Evolutionary conservation across 495 filamentous ascomycete species (phyloP), one percentile per base, ranked within the genome.

Genomic region (Margaritispora aquatica): DNA sequence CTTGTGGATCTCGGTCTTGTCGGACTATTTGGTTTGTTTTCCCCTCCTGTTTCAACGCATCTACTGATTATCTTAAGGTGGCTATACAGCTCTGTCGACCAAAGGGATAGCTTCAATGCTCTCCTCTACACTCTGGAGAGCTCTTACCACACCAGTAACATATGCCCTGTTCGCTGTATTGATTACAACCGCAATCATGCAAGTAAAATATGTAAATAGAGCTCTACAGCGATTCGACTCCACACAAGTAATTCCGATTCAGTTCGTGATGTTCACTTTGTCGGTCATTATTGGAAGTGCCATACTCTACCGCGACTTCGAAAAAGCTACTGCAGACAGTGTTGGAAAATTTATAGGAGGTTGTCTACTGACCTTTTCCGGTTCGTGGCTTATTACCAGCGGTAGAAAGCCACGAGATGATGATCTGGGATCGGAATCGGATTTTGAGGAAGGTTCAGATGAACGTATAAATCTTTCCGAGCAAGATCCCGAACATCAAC

Each of bases 51-150:
- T 51, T 19, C 26, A 17, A 36, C 44, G 19, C 26, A 36, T 59
- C 68, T 68, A 69, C 76, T 75, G 46, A 75, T 62, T 7, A 11
- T 13, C 26, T 41, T 41, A 56, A 92, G 90, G 92, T 54, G 94
- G 89, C 55, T 98, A 97, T 73, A 98, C 94, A 10, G 94, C 89
- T 36, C 80, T 98, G 13, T 90, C 93, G 5, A 98, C 94, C 34
- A 98, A 97, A 70, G 94, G 94, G 58, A 89, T 98, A 19, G 92
- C 94, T 2, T 97, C 94, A 0, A 84, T 98, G 69, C 80, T 98
- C 44, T 96, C 93, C 2, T 90, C 88, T 24, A 94, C 87, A 1
- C 79, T 96, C 20, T 90, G 91, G 78, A 85, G 86, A 57, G 88
- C 88, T 8, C 85, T 97, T 57, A 88, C 92, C 7, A 97, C 91